Base-by-base conservation (phyloP, 1,284 basidiomycete genomes). In the Irpex sp. region DNA sequence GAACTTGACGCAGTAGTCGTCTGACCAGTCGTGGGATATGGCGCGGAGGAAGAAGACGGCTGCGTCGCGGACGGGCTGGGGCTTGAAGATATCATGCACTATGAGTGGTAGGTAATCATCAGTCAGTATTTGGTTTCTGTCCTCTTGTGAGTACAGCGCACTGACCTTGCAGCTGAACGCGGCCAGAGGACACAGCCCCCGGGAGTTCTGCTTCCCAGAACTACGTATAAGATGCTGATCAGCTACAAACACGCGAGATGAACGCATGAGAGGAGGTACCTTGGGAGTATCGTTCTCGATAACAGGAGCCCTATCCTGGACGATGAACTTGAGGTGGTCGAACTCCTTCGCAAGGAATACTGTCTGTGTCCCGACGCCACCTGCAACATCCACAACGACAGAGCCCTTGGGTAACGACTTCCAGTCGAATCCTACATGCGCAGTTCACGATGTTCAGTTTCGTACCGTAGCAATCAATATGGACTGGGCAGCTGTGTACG, bases 11-110 rank as follows among this genome's bases (percentile, higher is more conserved):
- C 72, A 70, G 50, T 72, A 66, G 33, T 66, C 67, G 61, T 75
- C 73, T 21, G 67, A 67, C 74, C 74, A 75, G 62, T 75, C 71
- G 58, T 75, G 74, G 8, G 74, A 65, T 60, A 74, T 72, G 54
- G 70, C 68, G 4, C 73, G 68, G 51, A 75, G 66, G 39, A 75
- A 58, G 63, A 74, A 75, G 33, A 72, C 70, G 37, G 68, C 67
- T 19, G 68, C 61, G 13, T 68, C 68, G n/a, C 17, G 57, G 63
- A 39, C 66, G 53, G 59, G 67, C 62, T 65, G 64, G 2, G 69
- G 58, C 5, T 64, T 65, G 63, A 75, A 65, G 63, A 74, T 74
- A 59, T 71, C 65, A 47, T 73, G 73, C 8, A 68, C 63, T 65
- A 9, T 17, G 19, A 17, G 62, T 43, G 35, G 37, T 21, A 1